These are phyloP conservation scores for Pneumocystis canis DNA, from an alignment of 1,139 yeast genomes.

Conservation along the genomic window DNA sequence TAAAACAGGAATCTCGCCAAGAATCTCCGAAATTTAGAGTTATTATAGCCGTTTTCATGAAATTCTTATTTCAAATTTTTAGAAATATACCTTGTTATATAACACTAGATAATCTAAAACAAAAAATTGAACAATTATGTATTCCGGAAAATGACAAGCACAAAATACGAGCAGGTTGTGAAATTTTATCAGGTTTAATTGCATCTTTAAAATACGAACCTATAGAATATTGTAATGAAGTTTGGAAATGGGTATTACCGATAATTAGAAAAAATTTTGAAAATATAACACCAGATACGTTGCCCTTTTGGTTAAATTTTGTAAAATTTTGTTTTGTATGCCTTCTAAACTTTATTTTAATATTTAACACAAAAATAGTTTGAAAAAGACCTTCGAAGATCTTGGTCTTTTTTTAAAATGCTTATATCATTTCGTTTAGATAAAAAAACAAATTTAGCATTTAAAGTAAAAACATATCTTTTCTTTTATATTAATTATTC, in stretches of 20 bases:
- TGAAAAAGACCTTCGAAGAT: constrained; percentile 44
- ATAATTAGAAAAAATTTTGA: constrained; percentile 40
- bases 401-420: constrained; percentile 37
- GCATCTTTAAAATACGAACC: constrained; percentile 18
- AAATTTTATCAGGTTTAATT: constrained; percentile 24
- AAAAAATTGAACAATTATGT: constrained; percentile 7
- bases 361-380: constrained; percentile 5
- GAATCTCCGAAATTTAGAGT: constrained; percentile 21
- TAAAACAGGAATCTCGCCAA: constrained; percentile 26
- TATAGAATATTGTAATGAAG: constrained; percentile 14
- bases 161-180: constrained; percentile 29
- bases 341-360: constrained; percentile 26
- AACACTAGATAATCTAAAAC: constrained; percentile 7
- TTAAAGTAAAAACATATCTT: constrained; percentile 23
- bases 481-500: not conserved
- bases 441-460: constrained; percentile 45
- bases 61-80: constrained; percentile 8
- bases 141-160: constrained; percentile 22
- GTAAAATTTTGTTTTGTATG: constrained; percentile 34
- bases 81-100: constrained; percentile 8
- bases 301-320: constrained; percentile 63
- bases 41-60: constrained; percentile 14
- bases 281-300: constrained; percentile 63
- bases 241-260: constrained; percentile 35
- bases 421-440: constrained; percentile 39